Evolutionary conservation across 108 stramenopile genomes (phyloP).

Genomic region (Cylindrotheca closterium): DNA sequence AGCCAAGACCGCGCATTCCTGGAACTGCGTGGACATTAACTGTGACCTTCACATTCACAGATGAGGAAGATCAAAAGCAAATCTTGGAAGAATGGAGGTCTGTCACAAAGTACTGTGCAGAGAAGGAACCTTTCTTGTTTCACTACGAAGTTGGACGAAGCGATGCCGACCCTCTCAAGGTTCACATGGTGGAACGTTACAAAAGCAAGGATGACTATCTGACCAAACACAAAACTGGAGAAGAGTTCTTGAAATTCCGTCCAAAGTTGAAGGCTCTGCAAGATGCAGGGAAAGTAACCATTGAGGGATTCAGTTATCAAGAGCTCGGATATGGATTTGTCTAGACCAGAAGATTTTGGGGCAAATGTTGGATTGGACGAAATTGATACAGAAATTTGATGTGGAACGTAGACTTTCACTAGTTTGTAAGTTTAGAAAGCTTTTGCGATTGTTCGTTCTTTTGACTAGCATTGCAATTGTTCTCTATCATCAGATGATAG

Average conservation of each 20-base stretch:
- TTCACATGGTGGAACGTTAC: neutral
- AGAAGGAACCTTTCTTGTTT: neutral
- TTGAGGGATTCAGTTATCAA: neutral
- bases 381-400: too few species aligned
- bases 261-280: conserved; percentile 1
- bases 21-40: neutral
- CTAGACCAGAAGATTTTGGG: too few species aligned
- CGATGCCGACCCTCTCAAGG: neutral
- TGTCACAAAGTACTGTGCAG: neutral
- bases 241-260: neutral
- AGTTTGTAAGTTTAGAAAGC: too few species aligned
- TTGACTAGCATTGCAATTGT: too few species aligned
- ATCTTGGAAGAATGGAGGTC: neutral
- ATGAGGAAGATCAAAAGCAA: neutral
- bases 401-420: too few species aligned
- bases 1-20: neutral
- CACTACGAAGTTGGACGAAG: neutral
- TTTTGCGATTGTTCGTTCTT: too few species aligned
- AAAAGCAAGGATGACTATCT: neutral
- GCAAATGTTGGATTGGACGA: too few species aligned
- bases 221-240: neutral
- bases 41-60: neutral
- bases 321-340: neutral
- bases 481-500: too few species aligned
- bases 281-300: neutral